Evolutionary conservation across 345 rosid species (phyloP).

Genomic region (Rhodamnia rubescens): DNA sequence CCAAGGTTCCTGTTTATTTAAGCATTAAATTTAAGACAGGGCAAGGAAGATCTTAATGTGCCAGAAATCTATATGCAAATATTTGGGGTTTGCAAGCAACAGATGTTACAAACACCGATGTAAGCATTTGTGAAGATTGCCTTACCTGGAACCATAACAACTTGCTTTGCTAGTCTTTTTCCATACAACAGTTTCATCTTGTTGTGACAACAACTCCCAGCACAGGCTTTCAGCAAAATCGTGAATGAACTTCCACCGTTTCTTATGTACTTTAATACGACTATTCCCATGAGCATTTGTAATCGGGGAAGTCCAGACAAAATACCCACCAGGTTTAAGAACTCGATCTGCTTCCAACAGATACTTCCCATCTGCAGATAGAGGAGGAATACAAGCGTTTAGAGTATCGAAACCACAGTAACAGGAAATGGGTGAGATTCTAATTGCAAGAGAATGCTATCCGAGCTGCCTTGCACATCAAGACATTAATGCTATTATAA

Average conservation of each 20-base stretch:
- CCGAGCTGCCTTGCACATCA: background rate
- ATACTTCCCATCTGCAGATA: slow-evolving; percentile 57
- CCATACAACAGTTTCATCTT: slow-evolving; percentile 97
- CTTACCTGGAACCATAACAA: slow-evolving; percentile 76
- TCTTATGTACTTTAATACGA: slow-evolving; percentile 56
- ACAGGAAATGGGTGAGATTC: background rate
- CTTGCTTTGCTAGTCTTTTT: slow-evolving; percentile 66
- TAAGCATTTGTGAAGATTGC: background rate
- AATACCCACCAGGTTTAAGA: slow-evolving; percentile 92
- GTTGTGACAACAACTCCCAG: slow-evolving; percentile 83
- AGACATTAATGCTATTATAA: background rate
- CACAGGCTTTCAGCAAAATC: slow-evolving; percentile 73
- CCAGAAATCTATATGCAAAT: background rate
- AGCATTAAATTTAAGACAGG: background rate
- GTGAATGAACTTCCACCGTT: slow-evolving; percentile 64
- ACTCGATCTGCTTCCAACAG: slow-evolving; percentile 87
- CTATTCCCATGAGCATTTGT: slow-evolving; percentile 42
- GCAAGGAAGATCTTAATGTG: background rate
- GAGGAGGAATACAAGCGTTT: background rate
- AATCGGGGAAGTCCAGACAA: slow-evolving; percentile 97
- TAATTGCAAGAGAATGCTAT: background rate
- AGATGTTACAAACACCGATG: background rate
- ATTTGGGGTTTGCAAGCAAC: background rate
- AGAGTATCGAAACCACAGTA: slow-evolving; percentile 2
- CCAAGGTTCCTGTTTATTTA: slow-evolving; percentile 58